Percentiles rank a stretch among this genome's conserved stretches.
Conservation (phyloP, 306 rosid species). For the Malus domestica region DNA sequence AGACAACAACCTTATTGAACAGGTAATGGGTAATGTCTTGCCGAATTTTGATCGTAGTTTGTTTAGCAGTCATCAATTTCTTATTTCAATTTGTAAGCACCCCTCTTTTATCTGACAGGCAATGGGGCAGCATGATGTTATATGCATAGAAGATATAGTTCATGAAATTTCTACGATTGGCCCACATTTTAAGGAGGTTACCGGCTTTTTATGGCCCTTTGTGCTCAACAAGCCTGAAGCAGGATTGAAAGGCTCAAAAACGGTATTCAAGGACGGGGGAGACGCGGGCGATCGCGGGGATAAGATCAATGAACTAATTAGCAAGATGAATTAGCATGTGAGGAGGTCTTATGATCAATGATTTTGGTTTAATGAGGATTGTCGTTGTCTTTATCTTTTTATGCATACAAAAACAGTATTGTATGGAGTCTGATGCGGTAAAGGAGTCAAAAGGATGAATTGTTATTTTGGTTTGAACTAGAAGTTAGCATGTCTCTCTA, state of each 20-base stretch:
- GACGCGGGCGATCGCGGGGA: constrained; percentile 76
- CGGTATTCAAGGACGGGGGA: constrained; percentile 59
- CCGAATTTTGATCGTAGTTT: neutral
- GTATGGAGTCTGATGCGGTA: neutral
- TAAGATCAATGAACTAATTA: constrained; percentile 60
- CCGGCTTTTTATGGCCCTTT: constrained; percentile 65
- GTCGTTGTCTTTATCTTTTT: neutral
- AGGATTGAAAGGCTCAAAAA: constrained; percentile 59
- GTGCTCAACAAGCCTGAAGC: constrained; percentile 58
- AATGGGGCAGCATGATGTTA: constrained; percentile 52
- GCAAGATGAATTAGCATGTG: constrained; percentile 60
- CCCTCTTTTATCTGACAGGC: constrained; percentile 34
- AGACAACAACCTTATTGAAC: constrained; percentile 71
- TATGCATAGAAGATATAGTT: constrained; percentile 86
- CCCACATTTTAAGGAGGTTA: constrained; percentile 72
- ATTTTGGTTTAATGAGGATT: constrained; percentile 6
- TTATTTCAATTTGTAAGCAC: neutral
- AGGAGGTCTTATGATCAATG: neutral
- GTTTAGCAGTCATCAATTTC: neutral
- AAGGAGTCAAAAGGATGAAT: neutral
- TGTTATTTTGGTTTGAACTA: neutral
- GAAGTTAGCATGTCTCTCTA: too few species aligned
- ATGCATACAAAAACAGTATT: neutral
- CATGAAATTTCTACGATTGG: constrained; percentile 68
- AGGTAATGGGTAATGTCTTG: constrained; percentile 33